Percentiles rank a stretch among this genome's conserved stretches.
Evolutionary conservation across 2,329 filamentous ascomycete genomes (phyloP).

Genomic region (Diaporthe humulicola): DNA sequence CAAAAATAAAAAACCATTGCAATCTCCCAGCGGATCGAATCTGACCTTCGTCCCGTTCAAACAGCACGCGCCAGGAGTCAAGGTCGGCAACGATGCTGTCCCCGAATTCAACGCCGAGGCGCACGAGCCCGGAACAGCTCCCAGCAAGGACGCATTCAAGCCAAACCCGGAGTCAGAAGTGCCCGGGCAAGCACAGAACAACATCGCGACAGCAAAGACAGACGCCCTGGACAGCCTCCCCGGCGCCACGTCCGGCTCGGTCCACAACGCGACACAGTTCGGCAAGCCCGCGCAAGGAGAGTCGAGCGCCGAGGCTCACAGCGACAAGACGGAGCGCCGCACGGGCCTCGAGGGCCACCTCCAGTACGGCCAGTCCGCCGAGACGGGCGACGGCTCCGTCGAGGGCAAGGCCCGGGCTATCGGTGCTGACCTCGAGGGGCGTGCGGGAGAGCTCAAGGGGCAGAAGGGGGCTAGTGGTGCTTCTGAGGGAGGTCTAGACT

Average conservation of each 20-base stretch:
- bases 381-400: conserved; percentile 45
- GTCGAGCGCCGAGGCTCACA: conserved; percentile 56
- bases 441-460: conserved; percentile 39
- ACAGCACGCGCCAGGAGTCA: conserved; percentile 74
- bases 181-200: conserved; percentile 52
- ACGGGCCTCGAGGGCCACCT: conserved; percentile 54
- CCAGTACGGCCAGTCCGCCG: conserved; percentile 47
- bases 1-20: not conserved
- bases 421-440: conserved; percentile 47
- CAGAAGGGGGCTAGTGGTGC: conserved; percentile 36
- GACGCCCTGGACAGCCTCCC: conserved; percentile 54
- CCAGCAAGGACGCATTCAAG: conserved; percentile 56
- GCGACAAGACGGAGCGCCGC: conserved; percentile 53
- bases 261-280: conserved; percentile 57
- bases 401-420: conserved; percentile 45
- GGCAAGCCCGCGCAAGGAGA: conserved; percentile 60
- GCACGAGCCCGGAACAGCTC: conserved; percentile 74
- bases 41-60: conserved; percentile 38
- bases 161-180: conserved; percentile 54
- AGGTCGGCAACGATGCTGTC: conserved; percentile 68
- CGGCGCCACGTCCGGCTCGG: conserved; percentile 59
- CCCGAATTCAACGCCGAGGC: conserved; percentile 76
- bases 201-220: conserved; percentile 44
- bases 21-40: not conserved
- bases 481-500: conserved; percentile 38